Conservation (phyloP, 2,329 filamentous ascomycete genomes). For the Furcasterigmium furcatum region DNA sequence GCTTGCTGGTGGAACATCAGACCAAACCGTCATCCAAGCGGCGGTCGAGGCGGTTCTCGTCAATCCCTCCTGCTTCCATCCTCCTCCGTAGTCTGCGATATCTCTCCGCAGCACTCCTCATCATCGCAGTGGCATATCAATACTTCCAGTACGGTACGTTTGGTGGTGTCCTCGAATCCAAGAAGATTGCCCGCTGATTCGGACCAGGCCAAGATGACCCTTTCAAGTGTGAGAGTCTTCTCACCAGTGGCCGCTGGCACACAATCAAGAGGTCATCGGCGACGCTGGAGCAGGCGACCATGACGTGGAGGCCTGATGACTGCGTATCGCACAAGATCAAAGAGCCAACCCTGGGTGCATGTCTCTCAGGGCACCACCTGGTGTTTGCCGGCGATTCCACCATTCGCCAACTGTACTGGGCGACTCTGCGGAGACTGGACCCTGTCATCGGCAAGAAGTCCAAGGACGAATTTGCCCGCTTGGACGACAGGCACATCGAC, state of each 20-base stretch:
- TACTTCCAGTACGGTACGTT: slow-evolving; percentile 4
- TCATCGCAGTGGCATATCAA: slow-evolving; percentile 10
- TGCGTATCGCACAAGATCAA: not conserved
- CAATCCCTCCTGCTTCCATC: no score
- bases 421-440: slow-evolving; percentile 19
- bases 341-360: slow-evolving; percentile 28
- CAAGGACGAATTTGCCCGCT: slow-evolving; percentile 10
- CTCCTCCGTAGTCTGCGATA: no score
- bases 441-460: slow-evolving; percentile 6
- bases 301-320: not conserved
- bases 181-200: not conserved
- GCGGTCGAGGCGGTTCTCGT: no score
- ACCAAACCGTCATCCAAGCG: no score
- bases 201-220: slow-evolving; percentile 33
- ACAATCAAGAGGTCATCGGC: slow-evolving; percentile 6
- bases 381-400: slow-evolving; percentile 61
- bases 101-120: slow-evolving; percentile 4
- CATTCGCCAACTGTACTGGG: slow-evolving; percentile 59
- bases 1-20: no score
- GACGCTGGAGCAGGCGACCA: no score
- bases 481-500: slow-evolving; percentile 8
- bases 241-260: slow-evolving; percentile 49
- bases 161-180: slow-evolving; percentile 2
- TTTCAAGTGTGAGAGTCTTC: slow-evolving; percentile 49
- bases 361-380: slow-evolving; percentile 47